Conservation (phyloP, 2,329 filamentous ascomycete species). For the Cephalotrichum gorgonifer region DNA sequence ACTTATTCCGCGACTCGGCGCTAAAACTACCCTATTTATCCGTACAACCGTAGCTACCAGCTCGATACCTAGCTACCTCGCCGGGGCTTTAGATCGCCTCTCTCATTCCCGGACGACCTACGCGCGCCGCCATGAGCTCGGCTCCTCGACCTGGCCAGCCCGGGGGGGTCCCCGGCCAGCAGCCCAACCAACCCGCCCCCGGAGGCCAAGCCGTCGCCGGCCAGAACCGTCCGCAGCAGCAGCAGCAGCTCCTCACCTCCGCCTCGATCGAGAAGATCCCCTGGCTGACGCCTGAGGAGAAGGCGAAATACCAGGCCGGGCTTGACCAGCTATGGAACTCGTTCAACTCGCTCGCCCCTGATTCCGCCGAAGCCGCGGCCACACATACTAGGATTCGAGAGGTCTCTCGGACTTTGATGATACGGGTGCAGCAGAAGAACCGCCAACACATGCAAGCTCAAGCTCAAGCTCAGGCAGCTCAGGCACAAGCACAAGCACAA, state of each 20-base stretch:
- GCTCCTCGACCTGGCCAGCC: background rate
- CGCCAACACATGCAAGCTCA: slow-evolving; percentile 21
- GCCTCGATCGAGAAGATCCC: slow-evolving; percentile 39
- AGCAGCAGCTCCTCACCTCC: slow-evolving; percentile 35
- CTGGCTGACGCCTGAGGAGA: slow-evolving; percentile 43
- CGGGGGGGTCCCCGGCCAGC: slow-evolving; percentile 6
- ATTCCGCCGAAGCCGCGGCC: slow-evolving; percentile 35
- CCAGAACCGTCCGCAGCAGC: slow-evolving; percentile 14
- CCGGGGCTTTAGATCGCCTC: background rate
- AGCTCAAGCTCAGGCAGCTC: slow-evolving; percentile 13
- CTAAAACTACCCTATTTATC: too few relatives aligned
- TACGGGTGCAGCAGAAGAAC: slow-evolving; percentile 26
- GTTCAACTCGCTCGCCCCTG: slow-evolving; percentile 34
- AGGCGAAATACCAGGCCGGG: slow-evolving; percentile 47
- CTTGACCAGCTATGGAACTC: slow-evolving; percentile 43
- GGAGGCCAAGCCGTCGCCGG: slow-evolving; percentile 12
- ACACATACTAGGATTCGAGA: slow-evolving; percentile 49
- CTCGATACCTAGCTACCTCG: too few relatives aligned
- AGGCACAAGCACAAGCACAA: slow-evolving; percentile 15
- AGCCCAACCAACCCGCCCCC: slow-evolving; percentile 12
- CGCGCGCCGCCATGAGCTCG: background rate
- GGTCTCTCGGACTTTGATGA: slow-evolving; percentile 46
- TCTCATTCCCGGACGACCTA: background rate
- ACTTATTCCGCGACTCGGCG: background rate
- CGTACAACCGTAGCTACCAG: too few relatives aligned